Conservation (phyloP, 768 basidiomycete genomes). For the Amanita exitialis region DNA sequence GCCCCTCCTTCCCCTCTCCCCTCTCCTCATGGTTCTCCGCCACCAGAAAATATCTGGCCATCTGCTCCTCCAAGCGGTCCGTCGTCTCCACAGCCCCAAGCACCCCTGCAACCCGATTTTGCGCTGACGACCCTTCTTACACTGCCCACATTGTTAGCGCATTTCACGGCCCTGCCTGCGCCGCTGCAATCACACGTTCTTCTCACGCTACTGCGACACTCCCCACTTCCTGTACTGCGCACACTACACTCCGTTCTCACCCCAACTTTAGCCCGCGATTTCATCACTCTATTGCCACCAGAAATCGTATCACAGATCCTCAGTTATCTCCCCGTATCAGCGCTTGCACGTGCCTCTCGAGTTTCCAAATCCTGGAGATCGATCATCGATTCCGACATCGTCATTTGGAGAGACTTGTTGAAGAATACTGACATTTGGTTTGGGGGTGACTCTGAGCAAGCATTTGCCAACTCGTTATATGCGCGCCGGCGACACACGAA, state of each 20-base stretch:
- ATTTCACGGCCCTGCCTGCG: conserved; percentile 74
- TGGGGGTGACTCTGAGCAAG: conserved; percentile 74
- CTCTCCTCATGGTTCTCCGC: conserved; percentile 78
- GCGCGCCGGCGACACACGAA: conserved; percentile 43
- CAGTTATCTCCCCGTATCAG: conserved; percentile 71
- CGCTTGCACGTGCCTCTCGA: conserved; percentile 78
- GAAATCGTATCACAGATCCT: conserved; percentile 89
- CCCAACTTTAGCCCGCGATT: conserved; percentile 89
- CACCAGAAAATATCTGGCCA: conserved; percentile 68
- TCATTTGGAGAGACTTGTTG: conserved; percentile 83
- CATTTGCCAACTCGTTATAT: conserved; percentile 66
- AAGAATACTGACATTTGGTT: conserved; percentile 84
- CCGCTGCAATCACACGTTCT: conserved; percentile 89
- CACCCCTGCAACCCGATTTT: conserved; percentile 74
- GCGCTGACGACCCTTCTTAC: conserved; percentile 79
- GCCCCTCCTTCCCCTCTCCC: conserved; percentile 80
- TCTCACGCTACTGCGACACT: conserved; percentile 85
- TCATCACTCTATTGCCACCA: conserved; percentile 82
- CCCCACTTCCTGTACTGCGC: conserved; percentile 84
- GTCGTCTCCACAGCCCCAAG: conserved; percentile 57
- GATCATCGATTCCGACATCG: conserved; percentile 84
- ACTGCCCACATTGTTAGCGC: conserved; percentile 70
- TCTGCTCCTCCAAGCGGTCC: conserved; percentile 75
- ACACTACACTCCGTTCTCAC: conserved; percentile 83
- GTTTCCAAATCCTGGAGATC: conserved; percentile 88